A percentile compares a stretch with the other conserved stretches of the same genome.
phyloP scores from a whole-genome alignment of 2,329 filamentous ascomycete species.

The Aspergillus nomiae region DNA sequence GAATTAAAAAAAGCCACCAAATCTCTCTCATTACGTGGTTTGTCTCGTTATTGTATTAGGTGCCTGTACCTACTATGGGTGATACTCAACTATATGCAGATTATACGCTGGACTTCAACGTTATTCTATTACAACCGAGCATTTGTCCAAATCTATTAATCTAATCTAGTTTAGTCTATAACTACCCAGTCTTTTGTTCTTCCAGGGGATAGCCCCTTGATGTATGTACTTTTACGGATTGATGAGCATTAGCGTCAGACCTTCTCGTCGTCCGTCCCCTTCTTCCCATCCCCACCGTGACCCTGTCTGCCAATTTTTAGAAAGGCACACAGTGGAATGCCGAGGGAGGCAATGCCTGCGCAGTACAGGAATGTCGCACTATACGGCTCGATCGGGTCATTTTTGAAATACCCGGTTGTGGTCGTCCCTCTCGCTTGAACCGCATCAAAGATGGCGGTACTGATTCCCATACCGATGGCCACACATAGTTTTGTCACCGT shows the following conservation, averaged over 20 bases:
- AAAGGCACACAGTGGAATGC: not conserved
- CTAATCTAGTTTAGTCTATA: not conserved
- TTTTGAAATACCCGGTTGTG: constrained; percentile 1
- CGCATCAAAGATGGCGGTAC: constrained; percentile 42
- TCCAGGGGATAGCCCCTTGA: not conserved
- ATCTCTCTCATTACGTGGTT: no score
- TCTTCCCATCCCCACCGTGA: not conserved
- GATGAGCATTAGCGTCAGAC: not conserved
- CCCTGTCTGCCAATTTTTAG: not conserved
- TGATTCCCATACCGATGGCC: constrained; percentile 63
- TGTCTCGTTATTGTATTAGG: no score
- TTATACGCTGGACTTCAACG: not conserved
- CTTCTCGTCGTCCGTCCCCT: not conserved
- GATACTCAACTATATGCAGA: no score
- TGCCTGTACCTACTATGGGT: no score
- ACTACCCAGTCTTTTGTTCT: not conserved
- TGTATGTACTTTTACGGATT: not conserved
- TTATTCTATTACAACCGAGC: not conserved
- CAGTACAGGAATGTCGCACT: not conserved
- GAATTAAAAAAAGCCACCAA: no score
- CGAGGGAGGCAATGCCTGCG: not conserved
- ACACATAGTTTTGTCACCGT: constrained; percentile 63
- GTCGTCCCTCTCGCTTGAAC: not conserved
- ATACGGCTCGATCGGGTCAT: not conserved
- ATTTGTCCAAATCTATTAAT: not conserved